phyloP scores from a whole-genome alignment of 2,329 filamentous ascomycete species.

The Phoma herbarum region DNA sequence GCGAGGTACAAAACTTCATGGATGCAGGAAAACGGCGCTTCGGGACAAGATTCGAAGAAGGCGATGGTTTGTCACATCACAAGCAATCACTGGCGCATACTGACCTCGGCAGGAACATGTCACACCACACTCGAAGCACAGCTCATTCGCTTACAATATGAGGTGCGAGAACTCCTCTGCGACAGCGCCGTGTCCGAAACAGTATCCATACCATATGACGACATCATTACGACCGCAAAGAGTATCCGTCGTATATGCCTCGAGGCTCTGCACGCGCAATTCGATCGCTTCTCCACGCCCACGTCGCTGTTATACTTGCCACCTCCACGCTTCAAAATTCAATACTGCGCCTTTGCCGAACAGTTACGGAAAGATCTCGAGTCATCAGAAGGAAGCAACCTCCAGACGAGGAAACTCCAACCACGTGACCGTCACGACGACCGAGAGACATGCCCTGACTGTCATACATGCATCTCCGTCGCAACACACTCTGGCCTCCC shows the following conservation, averaged over 20 bases:
- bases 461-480: conserved; percentile 42
- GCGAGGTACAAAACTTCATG: conserved; percentile 38
- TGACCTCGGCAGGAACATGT: conserved; percentile 42
- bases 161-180: conserved; percentile 42
- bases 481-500: conserved; percentile 46
- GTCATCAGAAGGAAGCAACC: conserved; percentile 26
- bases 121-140: conserved; percentile 44
- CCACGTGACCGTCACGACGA: conserved; percentile 45
- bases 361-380: conserved; percentile 40
- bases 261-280: conserved; percentile 42
- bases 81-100: background rate
- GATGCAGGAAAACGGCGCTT: conserved; percentile 40
- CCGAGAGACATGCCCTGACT: conserved; percentile 45
- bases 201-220: conserved; percentile 36
- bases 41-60: conserved; percentile 43
- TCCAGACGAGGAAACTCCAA: conserved; percentile 40
- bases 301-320: conserved; percentile 36
- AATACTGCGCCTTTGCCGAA: conserved; percentile 45
- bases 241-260: conserved; percentile 46
- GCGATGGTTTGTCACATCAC: conserved; percentile 38
- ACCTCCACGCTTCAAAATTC: conserved; percentile 47
- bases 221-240: conserved; percentile 43
- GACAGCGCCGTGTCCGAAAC: conserved; percentile 37
- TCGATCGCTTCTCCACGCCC: conserved; percentile 36
- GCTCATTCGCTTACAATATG: conserved; percentile 45